Percentiles rank a stretch among this genome's conserved stretches.
Conservation (phyloP, 2,329 filamentous ascomycete genomes). For the Xylariaceae sp. region DNA sequence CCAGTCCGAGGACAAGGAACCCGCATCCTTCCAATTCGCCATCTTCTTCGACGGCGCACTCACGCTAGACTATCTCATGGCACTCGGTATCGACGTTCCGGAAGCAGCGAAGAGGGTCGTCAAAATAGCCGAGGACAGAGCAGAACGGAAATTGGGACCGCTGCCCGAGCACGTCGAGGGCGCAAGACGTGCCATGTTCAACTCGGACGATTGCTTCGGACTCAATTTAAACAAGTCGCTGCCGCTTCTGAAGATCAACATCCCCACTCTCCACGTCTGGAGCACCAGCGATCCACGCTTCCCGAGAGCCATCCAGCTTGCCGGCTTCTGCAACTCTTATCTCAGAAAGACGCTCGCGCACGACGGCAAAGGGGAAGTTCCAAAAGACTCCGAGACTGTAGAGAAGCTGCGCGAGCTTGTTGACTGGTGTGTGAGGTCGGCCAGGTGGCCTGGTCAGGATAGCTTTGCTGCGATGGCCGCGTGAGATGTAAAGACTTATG, state of each 20-base stretch:
- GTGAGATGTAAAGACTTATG: too few relatives aligned
- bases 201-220: slow-evolving; percentile 30
- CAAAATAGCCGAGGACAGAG: slow-evolving; percentile 20
- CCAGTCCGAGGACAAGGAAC: slow-evolving; percentile 26
- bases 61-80: slow-evolving; percentile 24
- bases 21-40: slow-evolving; percentile 34
- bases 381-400: slow-evolving; percentile 15
- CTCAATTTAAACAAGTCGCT: slow-evolving; percentile 27
- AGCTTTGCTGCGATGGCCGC: too few relatives aligned
- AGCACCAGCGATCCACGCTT: slow-evolving; percentile 23
- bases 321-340: slow-evolving; percentile 29
- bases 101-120: slow-evolving; percentile 26
- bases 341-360: slow-evolving; percentile 25
- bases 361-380: slow-evolving; percentile 16
- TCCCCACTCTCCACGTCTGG: slow-evolving; percentile 29
- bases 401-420: slow-evolving; percentile 18
- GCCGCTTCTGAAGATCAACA: slow-evolving; percentile 27
- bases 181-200: slow-evolving; percentile 23
- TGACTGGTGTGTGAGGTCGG: slow-evolving; percentile 23
- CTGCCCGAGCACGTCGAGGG: slow-evolving; percentile 14
- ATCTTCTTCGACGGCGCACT: slow-evolving; percentile 38
- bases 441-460: slow-evolving; percentile 27
- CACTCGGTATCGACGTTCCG: slow-evolving; percentile 32
- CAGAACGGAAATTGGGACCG: slow-evolving; percentile 13
- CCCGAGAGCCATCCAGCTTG: slow-evolving; percentile 25